Conservation (phyloP, 495 filamentous ascomycete species). For the Penicillium diatomitis region DNA sequence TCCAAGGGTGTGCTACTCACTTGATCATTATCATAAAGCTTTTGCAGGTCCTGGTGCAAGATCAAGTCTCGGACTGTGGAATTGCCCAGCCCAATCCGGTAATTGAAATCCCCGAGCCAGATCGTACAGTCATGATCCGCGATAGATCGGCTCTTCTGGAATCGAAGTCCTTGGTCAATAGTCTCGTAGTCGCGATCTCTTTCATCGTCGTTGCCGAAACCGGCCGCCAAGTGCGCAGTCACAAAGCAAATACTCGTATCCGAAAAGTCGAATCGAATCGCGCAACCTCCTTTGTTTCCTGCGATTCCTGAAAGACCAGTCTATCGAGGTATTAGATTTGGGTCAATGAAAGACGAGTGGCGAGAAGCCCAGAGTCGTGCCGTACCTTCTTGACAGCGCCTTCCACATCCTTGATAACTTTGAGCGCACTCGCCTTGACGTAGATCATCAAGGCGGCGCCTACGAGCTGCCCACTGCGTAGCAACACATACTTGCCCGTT, state of each 20-base stretch:
- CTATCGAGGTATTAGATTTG: constrained; percentile 24
- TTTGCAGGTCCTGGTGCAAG: constrained; percentile 58
- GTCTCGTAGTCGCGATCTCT: constrained; percentile 87
- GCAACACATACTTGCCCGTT: constrained; percentile 72
- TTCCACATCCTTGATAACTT: constrained; percentile 89
- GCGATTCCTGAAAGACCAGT: constrained; percentile 96
- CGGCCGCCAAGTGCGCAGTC: constrained; percentile 92
- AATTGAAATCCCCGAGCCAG: constrained; percentile 99
- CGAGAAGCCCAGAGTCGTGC: background rate
- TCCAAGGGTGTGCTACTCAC: constrained; percentile 27
- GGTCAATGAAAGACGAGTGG: background rate
- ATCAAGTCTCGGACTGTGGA: constrained; percentile 72
- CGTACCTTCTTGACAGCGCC: constrained; percentile 81
- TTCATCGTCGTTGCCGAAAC: constrained; percentile 96
- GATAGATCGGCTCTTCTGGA: constrained; percentile 82
- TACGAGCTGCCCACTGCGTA: constrained; percentile 90
- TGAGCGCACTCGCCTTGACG: constrained; percentile 66
- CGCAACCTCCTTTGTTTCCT: constrained; percentile 96
- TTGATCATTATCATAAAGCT: constrained; percentile 88
- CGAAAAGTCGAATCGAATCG: constrained; percentile 92
- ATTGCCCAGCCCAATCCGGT: constrained; percentile 79
- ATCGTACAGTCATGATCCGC: constrained; percentile 91
- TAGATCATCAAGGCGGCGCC: constrained; percentile 88
- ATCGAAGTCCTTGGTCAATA: constrained; percentile 77
- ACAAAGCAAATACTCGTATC: constrained; percentile 91